These are phyloP conservation scores for Senna siamea DNA, from an alignment of 306 rosid species.

Conservation along the genomic window DNA sequence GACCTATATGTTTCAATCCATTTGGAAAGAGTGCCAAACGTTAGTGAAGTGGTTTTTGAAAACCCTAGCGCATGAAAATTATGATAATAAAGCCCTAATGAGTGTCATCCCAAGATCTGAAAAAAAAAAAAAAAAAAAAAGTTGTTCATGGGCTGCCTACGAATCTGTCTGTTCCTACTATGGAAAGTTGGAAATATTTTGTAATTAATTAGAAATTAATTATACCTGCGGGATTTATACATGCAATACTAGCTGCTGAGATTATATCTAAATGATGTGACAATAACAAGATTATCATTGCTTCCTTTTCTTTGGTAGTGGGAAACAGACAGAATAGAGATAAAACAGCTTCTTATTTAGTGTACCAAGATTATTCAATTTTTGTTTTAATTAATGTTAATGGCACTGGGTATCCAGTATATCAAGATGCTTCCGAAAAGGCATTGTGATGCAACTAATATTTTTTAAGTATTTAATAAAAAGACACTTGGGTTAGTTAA, in stretches of 20 bases:
- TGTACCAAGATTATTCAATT: background rate
- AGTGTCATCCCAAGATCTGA: too few relatives aligned
- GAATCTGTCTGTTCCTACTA: background rate
- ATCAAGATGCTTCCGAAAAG: slow-evolving; percentile 28
- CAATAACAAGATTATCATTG: slow-evolving; percentile 43
- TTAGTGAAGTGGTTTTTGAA: slow-evolving; percentile 43
- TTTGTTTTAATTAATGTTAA: slow-evolving; percentile 5
- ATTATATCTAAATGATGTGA: slow-evolving; percentile 39
- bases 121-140: too few relatives aligned
- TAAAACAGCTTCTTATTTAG: slow-evolving; percentile 14
- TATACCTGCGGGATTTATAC: too few relatives aligned
- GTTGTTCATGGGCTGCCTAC: slow-evolving; percentile 8
- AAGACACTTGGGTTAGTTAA: background rate
- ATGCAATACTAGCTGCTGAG: background rate
- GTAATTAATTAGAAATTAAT: too few relatives aligned
- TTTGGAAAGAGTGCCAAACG: slow-evolving; percentile 51
- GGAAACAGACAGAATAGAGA: slow-evolving; percentile 47
- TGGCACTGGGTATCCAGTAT: slow-evolving; percentile 17
- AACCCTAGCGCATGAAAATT: too few relatives aligned
- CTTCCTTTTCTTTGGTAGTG: slow-evolving; percentile 37
- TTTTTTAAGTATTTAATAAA: slow-evolving; percentile 1
- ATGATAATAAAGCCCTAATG: slow-evolving; percentile 39
- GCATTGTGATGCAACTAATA: background rate
- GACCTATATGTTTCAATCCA: slow-evolving; percentile 76
- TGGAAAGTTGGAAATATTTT: too few relatives aligned